Conservation (phyloP, 2,329 filamentous ascomycete genomes). For the Cercospora janseana region DNA sequence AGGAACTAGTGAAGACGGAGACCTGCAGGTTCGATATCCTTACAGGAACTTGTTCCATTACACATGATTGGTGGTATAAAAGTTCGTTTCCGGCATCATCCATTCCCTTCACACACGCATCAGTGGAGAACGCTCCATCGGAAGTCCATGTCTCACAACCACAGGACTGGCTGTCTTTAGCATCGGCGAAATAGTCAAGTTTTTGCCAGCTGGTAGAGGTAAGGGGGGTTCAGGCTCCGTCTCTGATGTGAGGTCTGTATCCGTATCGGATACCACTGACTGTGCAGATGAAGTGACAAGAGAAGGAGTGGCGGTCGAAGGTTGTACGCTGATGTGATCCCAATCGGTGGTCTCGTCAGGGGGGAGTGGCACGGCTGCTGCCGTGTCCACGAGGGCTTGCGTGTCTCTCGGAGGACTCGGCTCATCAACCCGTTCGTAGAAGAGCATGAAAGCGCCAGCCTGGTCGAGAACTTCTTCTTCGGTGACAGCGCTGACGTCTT, state of each 20-base stretch:
- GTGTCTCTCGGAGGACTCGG: neutral
- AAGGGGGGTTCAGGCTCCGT: neutral
- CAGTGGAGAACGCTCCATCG: constrained; percentile 6
- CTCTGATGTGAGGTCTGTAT: constrained; percentile 15
- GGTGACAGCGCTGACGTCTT: constrained; percentile 71
- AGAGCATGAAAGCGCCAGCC: constrained; percentile 91
- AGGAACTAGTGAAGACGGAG: too few species aligned
- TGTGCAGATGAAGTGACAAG: constrained; percentile 22
- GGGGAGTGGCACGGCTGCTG: constrained; percentile 21
- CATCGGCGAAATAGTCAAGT: constrained; percentile 7
- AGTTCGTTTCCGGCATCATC: neutral
- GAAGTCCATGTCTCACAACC: constrained; percentile 2
- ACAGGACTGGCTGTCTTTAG: constrained; percentile 11
- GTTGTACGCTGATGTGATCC: constrained; percentile 14
- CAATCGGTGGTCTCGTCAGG: constrained; percentile 24
- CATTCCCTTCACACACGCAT: constrained; percentile 12
- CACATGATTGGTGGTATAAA: constrained; percentile 1
- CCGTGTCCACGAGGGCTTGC: constrained; percentile 13
- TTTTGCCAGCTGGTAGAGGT: neutral
- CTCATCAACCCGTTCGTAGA: constrained; percentile 67
- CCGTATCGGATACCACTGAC: constrained; percentile 24
- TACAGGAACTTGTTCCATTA: too few species aligned
- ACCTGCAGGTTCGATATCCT: too few species aligned
- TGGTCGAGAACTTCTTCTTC: constrained; percentile 73
- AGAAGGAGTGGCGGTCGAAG: constrained; percentile 21